phyloP scores from a whole-genome alignment of 139 green algal genomes.

The Microglena sp. region DNA sequence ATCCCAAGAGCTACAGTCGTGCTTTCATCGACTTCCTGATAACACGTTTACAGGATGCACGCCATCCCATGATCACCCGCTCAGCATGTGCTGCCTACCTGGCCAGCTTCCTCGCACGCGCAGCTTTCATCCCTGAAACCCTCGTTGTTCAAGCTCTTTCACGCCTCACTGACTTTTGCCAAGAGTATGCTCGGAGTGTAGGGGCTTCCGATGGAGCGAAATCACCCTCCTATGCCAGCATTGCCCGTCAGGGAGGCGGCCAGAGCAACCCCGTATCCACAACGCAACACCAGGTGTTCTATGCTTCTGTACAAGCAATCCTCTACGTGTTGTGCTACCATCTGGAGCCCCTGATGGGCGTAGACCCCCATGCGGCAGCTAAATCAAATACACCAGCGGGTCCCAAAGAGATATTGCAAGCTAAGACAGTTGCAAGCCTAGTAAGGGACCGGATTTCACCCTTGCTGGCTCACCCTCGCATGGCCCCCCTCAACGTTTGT shows the following conservation, averaged over 20 bases:
- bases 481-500: constrained; percentile 57
- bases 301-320: constrained; percentile 63
- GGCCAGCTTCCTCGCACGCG: constrained; percentile 76
- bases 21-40: constrained; percentile 50
- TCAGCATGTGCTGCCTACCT: constrained; percentile 70
- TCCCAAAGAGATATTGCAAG: not conserved
- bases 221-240: no score
- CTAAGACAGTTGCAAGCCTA: constrained; percentile 18
- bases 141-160: constrained; percentile 44
- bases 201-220: no score
- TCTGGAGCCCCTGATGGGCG: constrained; percentile 47
- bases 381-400: not conserved
- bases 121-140: constrained; percentile 38
- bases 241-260: no score
- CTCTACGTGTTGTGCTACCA: constrained; percentile 90
- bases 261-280: no score
- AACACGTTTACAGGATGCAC: constrained; percentile 33
- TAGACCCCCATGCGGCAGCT: constrained; percentile 3
- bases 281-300: constrained; percentile 54
- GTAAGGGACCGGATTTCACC: constrained; percentile 36
- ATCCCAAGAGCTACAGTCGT: constrained; percentile 31
- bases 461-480: constrained; percentile 20
- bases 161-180: no score
- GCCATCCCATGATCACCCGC: constrained; percentile 51
- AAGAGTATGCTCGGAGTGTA: no score